phyloP scores from a whole-genome alignment of 306 rosid genomes.

The Carpinus fangiana region DNA sequence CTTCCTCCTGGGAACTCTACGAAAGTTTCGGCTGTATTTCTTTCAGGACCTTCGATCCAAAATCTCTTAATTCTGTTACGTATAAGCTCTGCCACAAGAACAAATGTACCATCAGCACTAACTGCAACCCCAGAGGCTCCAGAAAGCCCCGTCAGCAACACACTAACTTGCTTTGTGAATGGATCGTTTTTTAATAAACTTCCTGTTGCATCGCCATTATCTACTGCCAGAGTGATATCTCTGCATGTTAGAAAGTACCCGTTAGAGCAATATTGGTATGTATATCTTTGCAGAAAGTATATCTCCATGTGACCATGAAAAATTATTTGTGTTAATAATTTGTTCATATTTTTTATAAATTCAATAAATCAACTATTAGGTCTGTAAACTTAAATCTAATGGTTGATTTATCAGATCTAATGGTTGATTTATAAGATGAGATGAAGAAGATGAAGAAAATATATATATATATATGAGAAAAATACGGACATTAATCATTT shows the following conservation, averaged over 20 bases:
- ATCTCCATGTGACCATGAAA: no score
- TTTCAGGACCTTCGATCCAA: background rate
- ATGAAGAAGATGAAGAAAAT: no score
- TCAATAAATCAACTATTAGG: no score
- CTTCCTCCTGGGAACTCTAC: constrained; percentile 23
- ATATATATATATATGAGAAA: no score
- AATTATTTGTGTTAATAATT: no score
- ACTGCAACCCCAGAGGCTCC: background rate
- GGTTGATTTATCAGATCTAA: no score
- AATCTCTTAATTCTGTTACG: background rate
- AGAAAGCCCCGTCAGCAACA: background rate
- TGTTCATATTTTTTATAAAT: no score
- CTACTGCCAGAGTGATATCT: background rate
- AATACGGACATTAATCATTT: no score
- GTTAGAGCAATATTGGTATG: background rate
- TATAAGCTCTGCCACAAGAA: background rate
- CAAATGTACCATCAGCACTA: background rate
- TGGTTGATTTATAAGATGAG: no score
- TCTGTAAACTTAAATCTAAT: no score
- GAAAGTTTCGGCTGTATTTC: constrained; percentile 17
- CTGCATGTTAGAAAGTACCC: background rate
- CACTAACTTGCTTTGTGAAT: background rate
- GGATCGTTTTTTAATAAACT: constrained; percentile 33
- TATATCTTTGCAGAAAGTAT: no score
- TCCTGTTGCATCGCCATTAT: constrained; percentile 39